Evolutionary conservation across 768 basidiomycete species (phyloP), one percentile per base, ranked within the genome.

Genomic region (Artomyces pyxidatus): DNA sequence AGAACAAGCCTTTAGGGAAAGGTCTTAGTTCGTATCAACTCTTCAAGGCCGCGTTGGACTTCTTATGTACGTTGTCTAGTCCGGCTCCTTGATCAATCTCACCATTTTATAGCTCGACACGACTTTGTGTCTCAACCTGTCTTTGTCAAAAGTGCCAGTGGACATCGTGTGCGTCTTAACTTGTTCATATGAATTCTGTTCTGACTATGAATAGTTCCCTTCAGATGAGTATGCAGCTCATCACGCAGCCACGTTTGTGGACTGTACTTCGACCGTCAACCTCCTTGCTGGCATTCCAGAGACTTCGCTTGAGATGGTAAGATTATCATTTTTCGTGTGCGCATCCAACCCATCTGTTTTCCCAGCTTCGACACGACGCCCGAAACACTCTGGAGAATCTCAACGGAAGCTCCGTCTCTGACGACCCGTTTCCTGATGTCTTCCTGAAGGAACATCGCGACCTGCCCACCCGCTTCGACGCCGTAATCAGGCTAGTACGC

Each of bases 11-110:
- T 0, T 60, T 94, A 2, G 94, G 90, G 5, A 78, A 75, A 48
- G 88, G 91, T 2, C 62, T 97, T 56, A 93, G 89, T 52, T 88
- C 88, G 19, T 96, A 95, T 66, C 92, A 94, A 61, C 71, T 95
- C 25, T 85, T 97, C 64, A 79, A 85, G 56, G 90, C 87, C 28
- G 83, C 80, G 1, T 67, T 95, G 56, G 88, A 93, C 61, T 84
- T 93, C 59, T 62, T 97, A 21, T 78, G 92, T 92, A 60, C 54
- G 83, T 61, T 6, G 23, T 17, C 11, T n/a, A n/a, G n/a, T n/a
- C n/a, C n/a, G n/a, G n/a, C n/a, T n/a, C n/a, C n/a, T n/a, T n/a
- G n/a, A n/a, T n/a, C n/a, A n/a, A n/a, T n/a, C n/a, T n/a, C n/a
- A n/a, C 3, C 27, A 8, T 25, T 17, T 21, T 42, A 2, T 47